Evolutionary conservation across 225 moss, liverwort and hornwort species (phyloP), one percentile per base, ranked within the genome.

Genomic region (Sphagnum contortum): DNA sequence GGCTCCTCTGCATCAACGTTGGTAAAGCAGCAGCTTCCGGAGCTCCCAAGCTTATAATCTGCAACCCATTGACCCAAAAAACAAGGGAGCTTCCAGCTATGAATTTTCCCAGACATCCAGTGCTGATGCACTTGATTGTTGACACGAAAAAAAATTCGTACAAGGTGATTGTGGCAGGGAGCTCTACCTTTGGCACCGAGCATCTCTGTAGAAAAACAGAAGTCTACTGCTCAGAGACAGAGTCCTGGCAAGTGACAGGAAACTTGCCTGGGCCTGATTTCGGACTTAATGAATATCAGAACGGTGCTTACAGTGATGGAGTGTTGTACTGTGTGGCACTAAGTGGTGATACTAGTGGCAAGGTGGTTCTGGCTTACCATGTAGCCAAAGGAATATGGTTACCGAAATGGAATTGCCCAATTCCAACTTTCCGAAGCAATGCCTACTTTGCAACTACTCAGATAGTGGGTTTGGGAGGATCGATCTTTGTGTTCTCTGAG

Each of bases 401-500:
- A 12, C 54, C 1, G 1, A 7, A 55, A 1, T 55, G 7, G 54
- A 1, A 12, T 55, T 55, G 54, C 12, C 12, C 54, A 7, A 55
- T 55, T 7, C 12, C 54, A 7, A 12, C 54, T 55, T 12, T 12
- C 54, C 54, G 12, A 7, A 12, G 7, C 54, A 55, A 55, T 55
- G 54, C 74, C 3, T 45, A 61, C n/a, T 62, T 80, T 4, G 68
- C 74, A 9, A 72, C 72, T 10, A 65, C 72, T 0, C 79, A 83
- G 5, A 65, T 83, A 2, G 54, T 83, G 5, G 70, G 57, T 29
- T 77, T 74, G 5, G 76, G 74, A 0, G 70, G 70, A 0, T 62
- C 10, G 2, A 69, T 77, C 12, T 77, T 45, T 6, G 67, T 83
- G 44, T 77, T 80, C 63, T 74, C 76, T 11, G 80, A 80, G 70